phyloP scores from a whole-genome alignment of 2,329 filamentous ascomycete species.

The Dactylellina cionopaga region DNA sequence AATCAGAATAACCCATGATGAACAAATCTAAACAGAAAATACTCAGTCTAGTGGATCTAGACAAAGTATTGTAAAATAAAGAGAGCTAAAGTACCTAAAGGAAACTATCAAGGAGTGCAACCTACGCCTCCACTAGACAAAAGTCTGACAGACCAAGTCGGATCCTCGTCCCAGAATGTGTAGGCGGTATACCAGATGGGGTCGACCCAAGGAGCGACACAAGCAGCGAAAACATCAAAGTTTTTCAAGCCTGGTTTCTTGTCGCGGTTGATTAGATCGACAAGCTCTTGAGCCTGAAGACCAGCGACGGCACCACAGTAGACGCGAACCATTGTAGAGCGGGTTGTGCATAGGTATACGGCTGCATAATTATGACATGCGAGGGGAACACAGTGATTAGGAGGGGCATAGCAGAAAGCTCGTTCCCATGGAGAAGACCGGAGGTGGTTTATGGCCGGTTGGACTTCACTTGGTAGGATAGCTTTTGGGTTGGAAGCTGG shows the following conservation, averaged over 20 bases:
- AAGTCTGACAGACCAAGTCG: constrained; percentile 15
- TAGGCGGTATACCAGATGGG: constrained; percentile 1
- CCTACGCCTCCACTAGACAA: not conserved
- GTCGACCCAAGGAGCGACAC: not conserved
- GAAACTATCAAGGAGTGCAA: not conserved
- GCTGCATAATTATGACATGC: constrained; percentile 4
- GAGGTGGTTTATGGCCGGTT: constrained; percentile 10
- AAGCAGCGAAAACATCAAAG: not conserved
- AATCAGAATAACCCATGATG: no score
- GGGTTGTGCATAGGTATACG: constrained; percentile 14
- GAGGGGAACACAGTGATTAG: not conserved
- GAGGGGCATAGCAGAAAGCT: constrained; percentile 31
- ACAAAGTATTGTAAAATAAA: no score
- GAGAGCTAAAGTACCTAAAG: no score
- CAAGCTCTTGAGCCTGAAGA: not conserved
- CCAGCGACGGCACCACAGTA: constrained; percentile 31
- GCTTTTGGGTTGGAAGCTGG: not conserved
- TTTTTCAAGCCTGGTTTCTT: not conserved
- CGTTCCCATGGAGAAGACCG: not conserved
- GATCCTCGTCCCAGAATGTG: constrained; percentile 4
- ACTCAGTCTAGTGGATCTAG: no score
- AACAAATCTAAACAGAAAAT: no score
- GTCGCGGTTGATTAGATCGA: constrained; percentile 11
- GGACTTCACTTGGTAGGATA: constrained; percentile 5
- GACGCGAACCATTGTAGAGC: not conserved